A percentile compares a stretch with the other conserved stretches of the same genome.
Evolutionary conservation across 148 eudicot genomes (phyloP).

Genomic region (Arbutus unedo): DNA sequence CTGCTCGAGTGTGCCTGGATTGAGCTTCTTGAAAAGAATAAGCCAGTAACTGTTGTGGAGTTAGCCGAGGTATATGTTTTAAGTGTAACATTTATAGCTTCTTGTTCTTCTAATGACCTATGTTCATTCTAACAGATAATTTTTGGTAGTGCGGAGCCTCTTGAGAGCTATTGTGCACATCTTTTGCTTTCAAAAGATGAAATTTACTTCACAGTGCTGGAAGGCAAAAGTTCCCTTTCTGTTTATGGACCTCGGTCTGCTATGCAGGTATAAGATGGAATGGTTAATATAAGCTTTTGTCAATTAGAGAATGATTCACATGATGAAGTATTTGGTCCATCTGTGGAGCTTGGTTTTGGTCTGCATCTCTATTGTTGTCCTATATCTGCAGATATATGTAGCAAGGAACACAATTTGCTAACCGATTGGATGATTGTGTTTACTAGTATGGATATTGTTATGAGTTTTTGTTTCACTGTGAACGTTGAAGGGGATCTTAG

Average conservation of each 20-base stretch:
- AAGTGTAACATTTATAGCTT: conserved; percentile 2
- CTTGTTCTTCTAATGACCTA: conserved; percentile 31
- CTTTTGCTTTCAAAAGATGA: conserved; percentile 82
- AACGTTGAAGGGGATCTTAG: neutral
- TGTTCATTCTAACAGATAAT: conserved; percentile 68
- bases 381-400: neutral
- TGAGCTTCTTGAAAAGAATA: conserved; percentile 86
- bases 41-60: conserved; percentile 58
- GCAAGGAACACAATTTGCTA: neutral
- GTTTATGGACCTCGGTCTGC: conserved; percentile 78
- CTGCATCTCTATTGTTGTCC: neutral
- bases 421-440: neutral
- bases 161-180: conserved; percentile 94
- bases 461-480: neutral
- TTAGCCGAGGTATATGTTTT: conserved; percentile 78
- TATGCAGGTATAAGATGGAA: conserved; percentile 52
- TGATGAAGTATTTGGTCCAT: neutral
- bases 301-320: neutral
- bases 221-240: conserved; percentile 54
- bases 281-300: neutral
- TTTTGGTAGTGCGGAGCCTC: conserved; percentile 84
- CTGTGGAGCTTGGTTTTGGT: conserved; percentile 6
- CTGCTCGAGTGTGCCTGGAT: conserved; percentile 96
- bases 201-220: conserved; percentile 67
- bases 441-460: neutral